These are phyloP conservation scores for Tripterygium wilfordii DNA, from an alignment of 177 flowering plant genomes.

Conservation along the genomic window DNA sequence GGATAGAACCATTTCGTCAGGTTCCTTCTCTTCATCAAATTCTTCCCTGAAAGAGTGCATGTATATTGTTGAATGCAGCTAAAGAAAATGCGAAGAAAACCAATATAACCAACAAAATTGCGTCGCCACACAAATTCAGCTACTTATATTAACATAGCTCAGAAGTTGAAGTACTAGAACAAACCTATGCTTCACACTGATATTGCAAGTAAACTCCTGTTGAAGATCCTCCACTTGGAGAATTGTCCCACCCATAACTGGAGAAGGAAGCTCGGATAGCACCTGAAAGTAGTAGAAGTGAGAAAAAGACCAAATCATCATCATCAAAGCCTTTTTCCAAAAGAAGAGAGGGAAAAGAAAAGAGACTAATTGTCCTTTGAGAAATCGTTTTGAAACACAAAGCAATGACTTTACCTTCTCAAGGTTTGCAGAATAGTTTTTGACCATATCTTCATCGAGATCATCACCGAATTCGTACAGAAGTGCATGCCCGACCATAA, in stretches of 20 bases:
- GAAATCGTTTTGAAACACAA: not conserved
- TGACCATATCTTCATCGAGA: slow-evolving; percentile 75
- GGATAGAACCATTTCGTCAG: slow-evolving; percentile 86
- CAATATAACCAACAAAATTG: not conserved
- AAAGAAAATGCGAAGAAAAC: not conserved
- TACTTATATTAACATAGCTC: too few species aligned
- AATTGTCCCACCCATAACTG: slow-evolving; percentile 67
- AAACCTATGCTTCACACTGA: slow-evolving; percentile 88
- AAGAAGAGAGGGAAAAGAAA: slow-evolving; percentile 88
- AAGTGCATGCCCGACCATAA: slow-evolving; percentile 76
- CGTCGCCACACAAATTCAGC: too few species aligned
- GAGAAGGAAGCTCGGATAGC: slow-evolving; percentile 75
- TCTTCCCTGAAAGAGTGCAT: too few species aligned
- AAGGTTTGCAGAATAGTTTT: slow-evolving; percentile 73
- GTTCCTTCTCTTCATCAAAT: slow-evolving; percentile 93
- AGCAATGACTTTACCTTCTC: slow-evolving; percentile 59
- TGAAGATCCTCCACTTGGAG: slow-evolving; percentile 85
- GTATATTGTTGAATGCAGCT: too few species aligned
- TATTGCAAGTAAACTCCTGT: slow-evolving; percentile 75
- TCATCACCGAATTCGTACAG: slow-evolving; percentile 97
- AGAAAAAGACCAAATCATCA: not conserved
- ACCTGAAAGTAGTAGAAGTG: slow-evolving; percentile 43
- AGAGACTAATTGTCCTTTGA: too few species aligned
- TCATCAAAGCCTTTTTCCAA: slow-evolving; percentile 37
- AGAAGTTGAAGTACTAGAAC: slow-evolving; percentile 7